phyloP scores from a whole-genome alignment of 2,329 filamentous ascomycete genomes.

The Alternaria gansuensis region DNA sequence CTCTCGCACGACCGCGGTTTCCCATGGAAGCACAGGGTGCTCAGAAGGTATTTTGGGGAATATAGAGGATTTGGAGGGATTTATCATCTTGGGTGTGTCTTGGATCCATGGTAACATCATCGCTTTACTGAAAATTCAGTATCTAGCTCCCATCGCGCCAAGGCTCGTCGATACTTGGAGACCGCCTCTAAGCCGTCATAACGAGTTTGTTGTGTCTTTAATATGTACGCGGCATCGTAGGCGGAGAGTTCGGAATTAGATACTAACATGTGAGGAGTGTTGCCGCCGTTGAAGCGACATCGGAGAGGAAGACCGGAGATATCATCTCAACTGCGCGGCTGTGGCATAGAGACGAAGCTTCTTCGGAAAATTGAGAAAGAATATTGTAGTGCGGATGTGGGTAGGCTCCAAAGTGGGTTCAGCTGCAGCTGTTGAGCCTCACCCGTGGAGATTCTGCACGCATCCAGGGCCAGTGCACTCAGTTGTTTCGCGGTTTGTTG shows the following conservation, averaged over 20 bases:
- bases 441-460: slow-evolving; percentile 17
- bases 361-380: slow-evolving; percentile 7
- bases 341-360: slow-evolving; percentile 1
- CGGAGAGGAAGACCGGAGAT: slow-evolving; percentile 21
- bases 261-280: slow-evolving; percentile 18
- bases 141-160: slow-evolving; percentile 4
- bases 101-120: slow-evolving; percentile 22
- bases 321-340: not conserved
- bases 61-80: slow-evolving; percentile 1
- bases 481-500: not conserved
- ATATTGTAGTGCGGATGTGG: slow-evolving; percentile 3
- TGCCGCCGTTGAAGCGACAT: slow-evolving; percentile 20
- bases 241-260: not conserved
- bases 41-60: not conserved
- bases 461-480: not conserved
- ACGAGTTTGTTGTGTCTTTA: not conserved
- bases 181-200: not conserved
- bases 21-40: not conserved
- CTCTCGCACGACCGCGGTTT: slow-evolving; percentile 52
- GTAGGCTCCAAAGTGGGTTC: slow-evolving; percentile 7
- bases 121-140: not conserved
- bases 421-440: slow-evolving; percentile 8
- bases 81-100: not conserved
- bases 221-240: not conserved
- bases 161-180: not conserved